Percentiles rank a stretch among this genome's conserved stretches.
Evolutionary conservation across 2,329 filamentous ascomycete genomes (phyloP).

Genomic region (Orbilia javanica): DNA sequence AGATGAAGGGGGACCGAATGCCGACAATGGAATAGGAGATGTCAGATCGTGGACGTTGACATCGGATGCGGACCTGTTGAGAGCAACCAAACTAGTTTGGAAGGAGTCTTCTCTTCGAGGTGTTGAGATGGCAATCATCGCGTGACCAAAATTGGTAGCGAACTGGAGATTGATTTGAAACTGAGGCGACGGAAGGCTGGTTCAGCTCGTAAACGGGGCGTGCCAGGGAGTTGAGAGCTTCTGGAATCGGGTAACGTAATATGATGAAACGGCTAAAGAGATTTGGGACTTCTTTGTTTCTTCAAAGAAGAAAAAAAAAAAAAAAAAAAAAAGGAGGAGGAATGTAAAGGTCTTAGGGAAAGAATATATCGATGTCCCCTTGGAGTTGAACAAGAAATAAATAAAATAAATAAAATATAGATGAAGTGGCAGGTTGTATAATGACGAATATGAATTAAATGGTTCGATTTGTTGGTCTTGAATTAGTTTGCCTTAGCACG

Average conservation of each 20-base stretch:
- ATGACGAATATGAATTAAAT: neutral
- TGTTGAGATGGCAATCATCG: constrained; percentile 58
- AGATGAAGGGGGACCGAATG: constrained; percentile 26
- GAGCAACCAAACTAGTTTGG: constrained; percentile 50
- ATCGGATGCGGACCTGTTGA: constrained; percentile 43
- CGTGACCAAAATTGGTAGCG: constrained; percentile 35
- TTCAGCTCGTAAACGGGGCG: constrained; percentile 34
- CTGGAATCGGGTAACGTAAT: constrained; percentile 18
- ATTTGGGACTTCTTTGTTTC: constrained; percentile 1
- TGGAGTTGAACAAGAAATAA: neutral
- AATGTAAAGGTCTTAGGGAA: neutral
- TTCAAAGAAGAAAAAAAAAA: neutral
- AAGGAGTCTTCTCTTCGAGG: constrained; percentile 54
- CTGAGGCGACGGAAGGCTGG: constrained; percentile 14
- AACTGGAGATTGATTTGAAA: constrained; percentile 17
- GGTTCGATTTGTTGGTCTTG: neutral
- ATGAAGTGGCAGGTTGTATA: neutral
- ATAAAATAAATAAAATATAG: neutral
- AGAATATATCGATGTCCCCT: neutral
- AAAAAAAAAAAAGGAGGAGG: constrained; percentile 3
- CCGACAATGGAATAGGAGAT: constrained; percentile 46
- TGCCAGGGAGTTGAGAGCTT: constrained; percentile 37
- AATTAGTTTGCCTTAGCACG: constrained; percentile 25
- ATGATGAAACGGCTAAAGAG: constrained; percentile 44
- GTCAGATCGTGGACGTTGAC: constrained; percentile 38